phyloP scores from a whole-genome alignment of 192 early-diverging fungal species.

The Podila epicladia region DNA sequence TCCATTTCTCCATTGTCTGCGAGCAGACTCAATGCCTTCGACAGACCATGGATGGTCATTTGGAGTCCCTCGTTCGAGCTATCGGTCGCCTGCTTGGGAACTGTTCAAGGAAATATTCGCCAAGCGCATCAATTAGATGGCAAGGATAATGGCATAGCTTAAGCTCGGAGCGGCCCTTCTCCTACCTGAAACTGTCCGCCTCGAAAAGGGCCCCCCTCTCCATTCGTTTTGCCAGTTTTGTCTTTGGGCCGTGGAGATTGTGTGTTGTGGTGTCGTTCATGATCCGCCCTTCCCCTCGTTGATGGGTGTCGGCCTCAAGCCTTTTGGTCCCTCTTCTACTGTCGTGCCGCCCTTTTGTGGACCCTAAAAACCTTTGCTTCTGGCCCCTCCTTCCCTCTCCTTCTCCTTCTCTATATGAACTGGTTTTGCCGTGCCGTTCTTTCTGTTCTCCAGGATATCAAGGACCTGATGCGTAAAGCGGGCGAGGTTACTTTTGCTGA shows the following conservation, averaged over 20 bases:
- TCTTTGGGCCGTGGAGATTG: constrained; percentile 12
- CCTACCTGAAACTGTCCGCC: too few relatives aligned
- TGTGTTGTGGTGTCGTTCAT: neutral
- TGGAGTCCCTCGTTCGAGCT: neutral
- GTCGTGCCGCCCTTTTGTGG: constrained; percentile 48
- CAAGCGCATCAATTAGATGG: neutral
- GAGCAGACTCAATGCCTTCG: too few relatives aligned
- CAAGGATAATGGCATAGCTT: too few relatives aligned
- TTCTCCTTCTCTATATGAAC: constrained; percentile 47
- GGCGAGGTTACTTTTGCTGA: constrained; percentile 96
- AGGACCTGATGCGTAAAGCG: constrained; percentile 94
- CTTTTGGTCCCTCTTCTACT: constrained; percentile 24
- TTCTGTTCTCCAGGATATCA: constrained; percentile 85
- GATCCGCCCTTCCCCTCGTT: constrained; percentile 10
- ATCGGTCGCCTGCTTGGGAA: neutral
- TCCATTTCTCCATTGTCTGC: constrained; percentile 9
- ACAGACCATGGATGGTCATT: too few relatives aligned
- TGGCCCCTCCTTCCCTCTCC: constrained; percentile 52
- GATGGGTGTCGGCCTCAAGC: constrained; percentile 12
- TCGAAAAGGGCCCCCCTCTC: neutral
- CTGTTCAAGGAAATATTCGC: neutral
- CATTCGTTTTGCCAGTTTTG: constrained; percentile 7
- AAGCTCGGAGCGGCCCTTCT: too few relatives aligned
- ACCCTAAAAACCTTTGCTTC: constrained; percentile 41
- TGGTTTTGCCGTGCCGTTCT: constrained; percentile 10